These are phyloP conservation scores for Auricularia cornea DNA, from an alignment of 768 basidiomycete genomes.

Conservation along the genomic window DNA sequence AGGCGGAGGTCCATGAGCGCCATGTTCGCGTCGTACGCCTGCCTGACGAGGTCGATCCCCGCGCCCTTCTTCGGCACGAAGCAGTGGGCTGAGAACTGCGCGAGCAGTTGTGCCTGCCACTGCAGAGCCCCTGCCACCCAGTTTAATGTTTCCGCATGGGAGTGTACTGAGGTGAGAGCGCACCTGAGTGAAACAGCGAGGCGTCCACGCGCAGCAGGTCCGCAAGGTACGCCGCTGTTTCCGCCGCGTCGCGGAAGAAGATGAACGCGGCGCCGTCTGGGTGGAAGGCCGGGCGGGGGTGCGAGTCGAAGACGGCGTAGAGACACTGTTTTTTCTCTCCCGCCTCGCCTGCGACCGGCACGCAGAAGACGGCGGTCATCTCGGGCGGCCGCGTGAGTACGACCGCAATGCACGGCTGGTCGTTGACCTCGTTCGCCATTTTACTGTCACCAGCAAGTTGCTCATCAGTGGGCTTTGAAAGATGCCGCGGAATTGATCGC, in stretches of 20 bases:
- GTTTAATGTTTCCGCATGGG: conserved; percentile 5
- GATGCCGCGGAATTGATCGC: no score
- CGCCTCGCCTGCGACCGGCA: conserved; percentile 20
- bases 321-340: conserved; percentile 15
- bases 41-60: conserved; percentile 8
- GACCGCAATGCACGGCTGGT: conserved; percentile 27
- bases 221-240: conserved; percentile 36
- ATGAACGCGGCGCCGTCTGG: conserved; percentile 54
- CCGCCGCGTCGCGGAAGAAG: conserved; percentile 38
- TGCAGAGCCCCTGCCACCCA: conserved; percentile 33
- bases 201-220: conserved; percentile 42
- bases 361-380: conserved; percentile 47
- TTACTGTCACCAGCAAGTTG: background rate
- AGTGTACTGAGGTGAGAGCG: background rate
- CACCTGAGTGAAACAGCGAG: background rate
- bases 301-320: conserved; percentile 61
- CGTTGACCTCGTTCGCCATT: background rate
- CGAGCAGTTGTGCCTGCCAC: conserved; percentile 60
- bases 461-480: no score
- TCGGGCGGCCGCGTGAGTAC: conserved; percentile 67
- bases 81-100: conserved; percentile 51
- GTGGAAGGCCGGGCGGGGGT: conserved; percentile 39
- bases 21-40: background rate
- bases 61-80: conserved; percentile 30
- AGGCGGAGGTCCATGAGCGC: background rate